Conservation (phyloP, 352 stramenopile species). For the Globisporangium canariense region DNA sequence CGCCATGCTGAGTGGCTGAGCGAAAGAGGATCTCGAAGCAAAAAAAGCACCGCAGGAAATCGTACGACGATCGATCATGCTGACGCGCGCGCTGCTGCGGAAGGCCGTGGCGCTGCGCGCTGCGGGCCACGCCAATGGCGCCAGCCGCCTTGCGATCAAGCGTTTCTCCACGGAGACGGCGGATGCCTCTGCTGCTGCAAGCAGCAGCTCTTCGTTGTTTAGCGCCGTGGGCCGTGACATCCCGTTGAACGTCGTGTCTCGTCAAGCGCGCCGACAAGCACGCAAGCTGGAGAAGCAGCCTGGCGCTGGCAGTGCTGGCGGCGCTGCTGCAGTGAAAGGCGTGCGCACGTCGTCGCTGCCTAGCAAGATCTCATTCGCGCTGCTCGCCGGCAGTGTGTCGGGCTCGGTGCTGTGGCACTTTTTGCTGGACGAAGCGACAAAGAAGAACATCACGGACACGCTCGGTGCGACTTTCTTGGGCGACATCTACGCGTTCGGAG, state of each 20-base stretch:
- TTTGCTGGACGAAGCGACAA: slow-evolving; percentile 58
- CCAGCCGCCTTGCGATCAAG: neutral
- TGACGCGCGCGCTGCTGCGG: slow-evolving; percentile 11
- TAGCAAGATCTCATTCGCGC: slow-evolving; percentile 60
- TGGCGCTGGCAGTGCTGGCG: slow-evolving; percentile 12
- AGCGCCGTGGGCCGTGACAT: slow-evolving; percentile 49
- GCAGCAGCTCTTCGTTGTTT: slow-evolving; percentile 6
- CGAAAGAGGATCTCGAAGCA: slow-evolving; percentile 11
- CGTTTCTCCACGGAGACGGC: slow-evolving; percentile 9
- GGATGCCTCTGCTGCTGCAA: neutral
- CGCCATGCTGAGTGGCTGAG: slow-evolving; percentile 1
- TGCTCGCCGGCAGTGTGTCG: slow-evolving; percentile 63
- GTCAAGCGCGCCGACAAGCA: slow-evolving; percentile 56
- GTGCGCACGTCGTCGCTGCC: slow-evolving; percentile 76
- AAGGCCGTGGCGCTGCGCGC: slow-evolving; percentile 10
- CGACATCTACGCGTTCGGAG: slow-evolving; percentile 53
- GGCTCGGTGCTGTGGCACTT: slow-evolving; percentile 72
- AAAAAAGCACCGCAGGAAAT: neutral
- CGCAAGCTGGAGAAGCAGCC: slow-evolving; percentile 39
- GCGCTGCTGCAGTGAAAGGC: slow-evolving; percentile 25
- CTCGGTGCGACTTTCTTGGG: slow-evolving; percentile 63
- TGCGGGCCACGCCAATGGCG: neutral
- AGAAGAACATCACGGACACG: slow-evolving; percentile 36
- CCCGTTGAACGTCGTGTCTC: slow-evolving; percentile 51
- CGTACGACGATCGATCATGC: slow-evolving; percentile 1